Evolutionary conservation across 345 rosid genomes (phyloP), one percentile per base, ranked within the genome.

Genomic region (Eucalyptus coolabah): DNA sequence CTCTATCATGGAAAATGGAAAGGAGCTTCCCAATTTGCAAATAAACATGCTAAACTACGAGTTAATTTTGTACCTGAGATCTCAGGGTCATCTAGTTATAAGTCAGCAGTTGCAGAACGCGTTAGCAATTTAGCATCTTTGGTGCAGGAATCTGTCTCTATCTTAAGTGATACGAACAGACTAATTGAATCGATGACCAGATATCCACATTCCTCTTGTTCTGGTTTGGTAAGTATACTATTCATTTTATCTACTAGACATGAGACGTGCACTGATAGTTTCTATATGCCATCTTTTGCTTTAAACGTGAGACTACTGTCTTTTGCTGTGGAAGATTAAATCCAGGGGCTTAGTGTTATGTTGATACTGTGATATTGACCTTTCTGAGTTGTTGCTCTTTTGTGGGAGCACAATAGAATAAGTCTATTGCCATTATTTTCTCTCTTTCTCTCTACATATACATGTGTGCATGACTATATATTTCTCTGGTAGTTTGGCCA

Each of bases 1-100:
- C 94, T 98, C 32, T 93, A 92, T 92, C 94, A 94, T 88, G 96
- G 99, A 89, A 88, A 91, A 54, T 96, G 98, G 99, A 91, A 91
- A 81, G 92, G 91, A 92, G 99, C 98, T 88, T 69, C 95, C 88
- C 89, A 92, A 90, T 94, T 91, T 92, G 97, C 97, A 86, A 95
- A 95, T 88, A 93, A 91, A 88, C 91, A 89, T 90, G 94, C 93
- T 89, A 91, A 69, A 50, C 60, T 88, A 86, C 92, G 88, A 88
- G 92, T 91, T 16, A 89, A 88, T 86, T 95, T 91, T 89, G 56
- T 86, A 90, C 97, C 95, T 53, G 99, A 97, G 94, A 92, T 95
- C 90, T 93, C 93, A 6, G 93, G 92, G 82, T 92, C 92, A 92
- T 92, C 95, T 67, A 89, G 87, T 88, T 90, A 67, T 90, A 92